Evolutionary conservation across 2,329 filamentous ascomycete species (phyloP), one percentile per base, ranked within the genome.

Genomic region (Biscogniauxia sp.): DNA sequence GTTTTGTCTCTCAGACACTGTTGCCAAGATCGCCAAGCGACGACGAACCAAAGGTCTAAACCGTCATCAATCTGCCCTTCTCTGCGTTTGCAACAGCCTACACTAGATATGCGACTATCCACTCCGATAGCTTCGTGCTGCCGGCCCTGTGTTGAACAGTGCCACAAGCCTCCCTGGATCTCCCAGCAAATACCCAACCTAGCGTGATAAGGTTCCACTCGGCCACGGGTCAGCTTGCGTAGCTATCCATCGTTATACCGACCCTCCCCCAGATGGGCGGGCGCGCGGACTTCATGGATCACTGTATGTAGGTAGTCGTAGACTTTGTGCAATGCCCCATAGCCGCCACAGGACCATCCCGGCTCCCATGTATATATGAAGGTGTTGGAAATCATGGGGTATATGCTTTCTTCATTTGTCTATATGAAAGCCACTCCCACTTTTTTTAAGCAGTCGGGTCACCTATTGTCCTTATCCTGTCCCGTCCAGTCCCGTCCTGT

Each of bases 1-100:
- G 37, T 45, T 45, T 45, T 45, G 37, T 45, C 37, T 45, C 37
- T 45, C 37, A 45, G 37, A 45, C 37, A 45, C 15, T 45, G 37
- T 17, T 56, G 62, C 59, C 49, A 49, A 55, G 58, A 32, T 56
- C 58, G 64, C 64, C 64, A 66, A 66, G 64, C 41, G 54, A 55
- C 52, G 51, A 58, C 60, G 37, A 62, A 55, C 32, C 26, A 37
- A 26, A 20, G 41, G 56, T 37, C 52, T 45, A 17, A 45, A 45
- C 37, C 6, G 37, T 45, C 37, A 45, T n/a, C 37, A 45, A 45
- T 45, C 37, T 45, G 37, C 37, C 37, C 17, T 37, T 7, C 32
- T 63, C 61, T 64, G 57, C 63, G 61, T 61, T 52, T 56, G 41
- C 49, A 59, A 49, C 45, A 58, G 55, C 53, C 62, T 23, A 23